Evolutionary conservation across 495 filamentous ascomycete species (phyloP), one percentile per base, ranked within the genome.

Genomic region (Aspergillus bertholletiae): DNA sequence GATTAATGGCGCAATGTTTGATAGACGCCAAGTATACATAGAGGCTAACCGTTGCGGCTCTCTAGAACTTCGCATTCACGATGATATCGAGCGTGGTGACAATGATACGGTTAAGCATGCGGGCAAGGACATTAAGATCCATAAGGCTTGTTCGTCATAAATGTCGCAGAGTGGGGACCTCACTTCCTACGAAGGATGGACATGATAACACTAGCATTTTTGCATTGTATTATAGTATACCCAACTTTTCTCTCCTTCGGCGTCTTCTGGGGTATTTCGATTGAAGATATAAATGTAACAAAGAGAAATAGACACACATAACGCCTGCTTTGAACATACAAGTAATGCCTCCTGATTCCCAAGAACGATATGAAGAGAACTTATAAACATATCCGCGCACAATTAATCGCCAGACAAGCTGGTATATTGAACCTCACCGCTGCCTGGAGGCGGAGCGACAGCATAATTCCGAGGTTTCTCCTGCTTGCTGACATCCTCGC

Each of bases 21-120:
- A 12, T 32, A 32, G 2, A 12, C 2, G 30, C 13, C 9, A 3
- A 1, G 13, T 32, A 2, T n/a, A n/a, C 1, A 37, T 43, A 5
- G 39, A 37, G 41, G 22, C 35, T 54, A 44, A 22, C 11, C 51
- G 63, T 50, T 7, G 12, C 24, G 18, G 12, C 26, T 21, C 40
- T 18, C 43, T 58, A 95, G 92, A 88, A 67, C 75, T 98, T 48
- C 77, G 83, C 15, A 96, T 98, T 62, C 94, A 96, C 68, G 82
- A 95, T 46, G 76, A 92, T 51, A 98, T 88, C 41, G 94, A 97
- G 70, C 79, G 89, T 30, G 91, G 92, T 26, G 89, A 96, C 74
- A 98, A 98, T 62, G 89, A 95, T 51, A 88, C 85, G 7, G 82
- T 95, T 60, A 92, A 90, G 69, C 63, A 83, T 51, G 75, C 68